A percentile compares a stretch with the other conserved stretches of the same genome.
Conservation (phyloP, 1,139 yeast genomes). For the Candida dubliniensis region DNA sequence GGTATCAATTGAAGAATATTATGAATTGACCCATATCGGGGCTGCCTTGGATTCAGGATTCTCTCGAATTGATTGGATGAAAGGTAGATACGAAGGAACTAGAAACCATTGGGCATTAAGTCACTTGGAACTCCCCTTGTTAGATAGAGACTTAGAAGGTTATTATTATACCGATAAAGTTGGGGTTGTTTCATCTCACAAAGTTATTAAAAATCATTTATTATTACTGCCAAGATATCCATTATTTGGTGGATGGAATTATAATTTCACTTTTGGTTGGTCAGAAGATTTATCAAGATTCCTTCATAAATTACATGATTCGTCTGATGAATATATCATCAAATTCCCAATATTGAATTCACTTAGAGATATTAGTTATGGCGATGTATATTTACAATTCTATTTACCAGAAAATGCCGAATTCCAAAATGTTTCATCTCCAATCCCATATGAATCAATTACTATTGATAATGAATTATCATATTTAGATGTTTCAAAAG, state of each 20-base stretch:
- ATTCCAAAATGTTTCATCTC: conserved; percentile 57
- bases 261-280: conserved; percentile 96
- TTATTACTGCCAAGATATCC: conserved; percentile 87
- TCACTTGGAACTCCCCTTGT: conserved; percentile 56
- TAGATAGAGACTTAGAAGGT: conserved; percentile 52
- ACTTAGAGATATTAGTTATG: conserved; percentile 67
- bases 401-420: conserved; percentile 89
- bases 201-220: conserved; percentile 47
- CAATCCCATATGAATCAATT: conserved; percentile 45
- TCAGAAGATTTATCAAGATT: conserved; percentile 56
- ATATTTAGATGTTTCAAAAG: conserved; percentile 73
- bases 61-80: conserved; percentile 75
- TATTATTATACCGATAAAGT: conserved; percentile 83
- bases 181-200: conserved; percentile 90
- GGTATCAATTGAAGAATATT: conserved; percentile 73
- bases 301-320: conserved; percentile 41
- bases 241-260: conserved; percentile 92
- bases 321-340: conserved; percentile 57
- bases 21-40: conserved; percentile 75
- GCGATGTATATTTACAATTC: conserved; percentile 57
- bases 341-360: conserved; percentile 76
- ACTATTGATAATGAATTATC: conserved; percentile 50
- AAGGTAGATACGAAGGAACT: conserved; percentile 44
- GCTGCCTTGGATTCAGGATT: conserved; percentile 70
- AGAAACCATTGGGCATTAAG: conserved; percentile 51